A percentile compares a stretch with the other conserved stretches of the same genome.
phyloP scores from a whole-genome alignment of 2,329 filamentous ascomycete genomes.

The Trichophyton verrucosum region DNA sequence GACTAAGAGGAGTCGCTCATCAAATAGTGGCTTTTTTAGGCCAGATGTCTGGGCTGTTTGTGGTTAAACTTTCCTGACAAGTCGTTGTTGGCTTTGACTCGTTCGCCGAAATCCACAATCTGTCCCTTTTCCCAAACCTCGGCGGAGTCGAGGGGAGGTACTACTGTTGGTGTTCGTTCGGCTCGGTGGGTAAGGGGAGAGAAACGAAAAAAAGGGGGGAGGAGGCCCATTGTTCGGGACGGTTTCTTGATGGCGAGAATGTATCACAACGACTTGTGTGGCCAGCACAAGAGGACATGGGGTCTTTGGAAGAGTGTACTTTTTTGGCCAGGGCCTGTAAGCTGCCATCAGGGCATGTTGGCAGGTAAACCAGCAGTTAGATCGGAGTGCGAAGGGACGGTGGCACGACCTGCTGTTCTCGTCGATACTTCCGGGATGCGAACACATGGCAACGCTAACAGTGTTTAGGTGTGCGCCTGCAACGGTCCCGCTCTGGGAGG shows the following conservation, averaged over 20 bases:
- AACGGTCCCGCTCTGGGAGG: neutral
- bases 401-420: neutral
- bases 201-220: neutral
- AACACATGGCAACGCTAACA: slow-evolving; percentile 1
- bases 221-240: neutral
- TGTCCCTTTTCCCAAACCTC: neutral
- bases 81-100: neutral
- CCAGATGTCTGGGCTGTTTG: neutral
- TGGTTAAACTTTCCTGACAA: neutral
- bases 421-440: neutral
- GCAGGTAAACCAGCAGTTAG: no score
- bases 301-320: no score
- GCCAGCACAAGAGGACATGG: neutral
- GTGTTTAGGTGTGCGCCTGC: neutral
- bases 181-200: neutral
- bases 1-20: neutral
- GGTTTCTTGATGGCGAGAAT: neutral
- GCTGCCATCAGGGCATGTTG: neutral
- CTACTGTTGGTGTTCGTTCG: slow-evolving; percentile 1
- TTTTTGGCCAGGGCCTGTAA: neutral
- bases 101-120: neutral
- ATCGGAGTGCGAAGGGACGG: neutral
- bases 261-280: neutral
- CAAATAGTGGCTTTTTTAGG: neutral
- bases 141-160: neutral